A percentile compares a stretch with the other conserved stretches of the same genome.
Conservation (phyloP, 2,329 filamentous ascomycete genomes). For the Fusarium irregulare region DNA sequence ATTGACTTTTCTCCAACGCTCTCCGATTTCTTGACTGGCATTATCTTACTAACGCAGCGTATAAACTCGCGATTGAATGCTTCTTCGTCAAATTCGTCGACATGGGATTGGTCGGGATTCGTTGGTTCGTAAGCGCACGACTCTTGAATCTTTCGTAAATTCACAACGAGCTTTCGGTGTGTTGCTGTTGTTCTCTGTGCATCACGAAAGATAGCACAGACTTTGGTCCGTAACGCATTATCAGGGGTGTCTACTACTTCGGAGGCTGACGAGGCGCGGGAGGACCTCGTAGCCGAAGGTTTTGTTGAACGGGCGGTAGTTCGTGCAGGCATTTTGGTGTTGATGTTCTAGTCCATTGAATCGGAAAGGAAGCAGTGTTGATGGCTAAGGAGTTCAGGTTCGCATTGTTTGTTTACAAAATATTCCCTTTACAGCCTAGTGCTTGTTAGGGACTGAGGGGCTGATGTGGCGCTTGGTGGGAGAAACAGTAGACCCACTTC, state of each 20-base stretch:
- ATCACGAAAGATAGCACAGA: conserved; percentile 79
- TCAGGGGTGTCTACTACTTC: conserved; percentile 81
- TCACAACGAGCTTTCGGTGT: conserved; percentile 89
- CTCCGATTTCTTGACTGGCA: conserved; percentile 93
- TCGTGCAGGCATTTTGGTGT: conserved; percentile 61
- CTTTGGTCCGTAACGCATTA: conserved; percentile 76
- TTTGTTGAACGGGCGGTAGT: conserved; percentile 60
- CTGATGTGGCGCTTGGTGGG: conserved; percentile 1
- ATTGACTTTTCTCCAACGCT: conserved; percentile 86
- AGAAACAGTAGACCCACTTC: neutral
- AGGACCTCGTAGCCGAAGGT: conserved; percentile 59
- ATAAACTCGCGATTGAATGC: conserved; percentile 90
- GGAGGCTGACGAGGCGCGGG: conserved; percentile 65
- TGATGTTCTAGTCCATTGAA: conserved; percentile 14
- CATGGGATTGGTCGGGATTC: conserved; percentile 61
- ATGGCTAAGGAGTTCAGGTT: conserved; percentile 10
- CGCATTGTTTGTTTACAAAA: conserved; percentile 48
- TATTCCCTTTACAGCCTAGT: conserved; percentile 49
- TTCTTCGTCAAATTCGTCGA: conserved; percentile 80
- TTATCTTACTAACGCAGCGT: conserved; percentile 82
- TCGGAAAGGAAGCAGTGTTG: conserved; percentile 7
- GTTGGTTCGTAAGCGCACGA: conserved; percentile 76
- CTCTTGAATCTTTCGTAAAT: conserved; percentile 90
- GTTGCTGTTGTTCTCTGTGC: conserved; percentile 91
- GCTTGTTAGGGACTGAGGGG: conserved; percentile 10